Percentiles rank a stretch among this genome's conserved stretches.
Evolutionary conservation across 2,329 filamentous ascomycete genomes (phyloP).

Genomic region (Tolypocladium tropicale): DNA sequence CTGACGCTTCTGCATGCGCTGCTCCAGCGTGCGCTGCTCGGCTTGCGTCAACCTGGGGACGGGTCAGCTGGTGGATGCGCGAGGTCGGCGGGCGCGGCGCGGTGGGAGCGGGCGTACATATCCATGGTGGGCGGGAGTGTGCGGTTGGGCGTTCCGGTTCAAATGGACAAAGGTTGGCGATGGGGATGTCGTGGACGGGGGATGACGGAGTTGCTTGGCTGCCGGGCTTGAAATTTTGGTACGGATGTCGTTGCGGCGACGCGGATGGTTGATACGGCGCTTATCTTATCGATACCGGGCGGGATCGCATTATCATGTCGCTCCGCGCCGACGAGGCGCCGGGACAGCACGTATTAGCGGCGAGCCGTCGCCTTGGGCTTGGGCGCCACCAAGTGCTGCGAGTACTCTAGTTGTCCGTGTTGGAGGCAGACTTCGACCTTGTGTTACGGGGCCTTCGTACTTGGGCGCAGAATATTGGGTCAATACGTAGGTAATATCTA

Average conservation of each 20-base stretch:
- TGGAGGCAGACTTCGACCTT: no score
- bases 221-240: slow-evolving; percentile 16
- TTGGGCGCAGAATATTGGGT: no score
- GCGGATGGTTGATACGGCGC: neutral
- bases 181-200: slow-evolving; percentile 1
- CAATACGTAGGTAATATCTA: no score
- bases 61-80: slow-evolving; percentile 3
- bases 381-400: no score
- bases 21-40: slow-evolving; percentile 88
- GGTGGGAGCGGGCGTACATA: slow-evolving; percentile 3
- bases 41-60: slow-evolving; percentile 51
- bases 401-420: no score
- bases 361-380: no score
- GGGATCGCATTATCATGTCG: slow-evolving; percentile 36
- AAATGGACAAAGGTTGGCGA: neutral
- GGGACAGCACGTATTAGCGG: no score
- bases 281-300: neutral
- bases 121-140: slow-evolving; percentile 6
- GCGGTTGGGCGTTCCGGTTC: neutral
- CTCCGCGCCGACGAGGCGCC: no score
- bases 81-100: neutral
- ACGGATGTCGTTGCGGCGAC: neutral
- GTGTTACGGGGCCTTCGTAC: no score
- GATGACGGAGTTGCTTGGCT: neutral
- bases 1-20: slow-evolving; percentile 94